phyloP scores from a whole-genome alignment of 108 stramenopile species.

The Nitzschia sp. region DNA sequence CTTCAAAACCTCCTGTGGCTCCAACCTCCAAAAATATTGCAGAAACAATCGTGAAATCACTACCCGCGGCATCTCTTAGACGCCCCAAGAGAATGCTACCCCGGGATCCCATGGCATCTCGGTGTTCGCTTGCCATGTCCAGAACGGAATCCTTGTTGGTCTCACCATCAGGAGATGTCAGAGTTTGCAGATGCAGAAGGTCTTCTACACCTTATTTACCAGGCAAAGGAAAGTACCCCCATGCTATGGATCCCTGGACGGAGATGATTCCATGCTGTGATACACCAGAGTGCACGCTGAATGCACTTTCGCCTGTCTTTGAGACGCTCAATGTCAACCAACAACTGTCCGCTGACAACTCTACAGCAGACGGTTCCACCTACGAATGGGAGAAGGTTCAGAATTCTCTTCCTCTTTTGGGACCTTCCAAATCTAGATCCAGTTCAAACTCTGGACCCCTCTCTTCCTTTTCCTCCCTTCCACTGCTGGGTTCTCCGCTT shows the following conservation, averaged over 20 bases:
- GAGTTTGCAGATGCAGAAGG: slow-evolving; percentile 57
- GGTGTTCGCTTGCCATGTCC: slow-evolving; percentile 48
- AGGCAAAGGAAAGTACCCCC: background rate
- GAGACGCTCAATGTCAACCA: slow-evolving; percentile 3
- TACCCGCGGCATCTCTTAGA: background rate
- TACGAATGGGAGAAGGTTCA: slow-evolving; percentile 37
- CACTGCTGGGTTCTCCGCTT: too few relatives aligned
- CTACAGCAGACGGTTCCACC: slow-evolving; percentile 21
- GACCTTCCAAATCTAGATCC: too few relatives aligned
- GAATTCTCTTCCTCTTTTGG: too few relatives aligned
- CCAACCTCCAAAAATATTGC: background rate
- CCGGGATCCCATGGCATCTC: slow-evolving; percentile 12
- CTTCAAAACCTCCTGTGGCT: slow-evolving; percentile 1
- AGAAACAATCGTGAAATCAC: background rate
- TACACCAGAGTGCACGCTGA: slow-evolving; percentile 19
- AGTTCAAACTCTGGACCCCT: too few relatives aligned
- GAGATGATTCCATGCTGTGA: slow-evolving; percentile 32
- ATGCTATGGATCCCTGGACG: slow-evolving; percentile 19
- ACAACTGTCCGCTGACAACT: slow-evolving; percentile 9
- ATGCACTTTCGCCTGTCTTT: slow-evolving; percentile 37
- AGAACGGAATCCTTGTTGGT: slow-evolving; percentile 60
- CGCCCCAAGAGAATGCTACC: slow-evolving; percentile 23
- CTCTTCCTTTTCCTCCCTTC: too few relatives aligned
- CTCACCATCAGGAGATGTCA: slow-evolving; percentile 67
- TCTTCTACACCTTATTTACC: slow-evolving; percentile 37